These are phyloP conservation scores for Dactylonectria estremocensis DNA, from an alignment of 2,329 filamentous ascomycete genomes.

Conservation along the genomic window DNA sequence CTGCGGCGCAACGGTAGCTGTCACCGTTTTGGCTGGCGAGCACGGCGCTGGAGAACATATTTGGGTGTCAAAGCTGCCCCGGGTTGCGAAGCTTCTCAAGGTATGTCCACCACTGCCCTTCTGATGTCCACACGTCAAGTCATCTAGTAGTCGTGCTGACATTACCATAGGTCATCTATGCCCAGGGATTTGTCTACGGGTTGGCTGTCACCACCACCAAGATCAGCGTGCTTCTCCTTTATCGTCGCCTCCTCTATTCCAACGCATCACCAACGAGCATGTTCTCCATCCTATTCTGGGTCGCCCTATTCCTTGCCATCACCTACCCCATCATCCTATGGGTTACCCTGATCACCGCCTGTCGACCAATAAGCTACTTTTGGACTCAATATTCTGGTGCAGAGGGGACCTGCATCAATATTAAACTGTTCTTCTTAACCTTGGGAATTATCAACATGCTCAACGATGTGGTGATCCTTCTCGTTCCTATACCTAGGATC, in stretches of 20 bases:
- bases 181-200: conserved; percentile 25
- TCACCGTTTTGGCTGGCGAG: conserved; percentile 14
- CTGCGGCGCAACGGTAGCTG: conserved; percentile 15
- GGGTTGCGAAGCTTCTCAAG: conserved; percentile 26
- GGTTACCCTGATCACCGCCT: conserved; percentile 26
- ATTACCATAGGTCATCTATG: conserved; percentile 15
- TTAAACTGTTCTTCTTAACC: conserved; percentile 21
- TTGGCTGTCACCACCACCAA: conserved; percentile 29
- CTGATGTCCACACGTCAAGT: not conserved
- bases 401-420: conserved; percentile 29
- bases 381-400: conserved; percentile 31
- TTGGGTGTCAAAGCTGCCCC: conserved; percentile 17
- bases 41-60: conserved; percentile 30
- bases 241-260: conserved; percentile 27
- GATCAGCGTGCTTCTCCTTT: conserved; percentile 29
- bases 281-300: conserved; percentile 24
- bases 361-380: conserved; percentile 26
- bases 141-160: not conserved
- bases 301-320: conserved; percentile 9
- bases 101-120: not conserved
- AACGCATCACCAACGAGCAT: not conserved
- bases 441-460: conserved; percentile 30
- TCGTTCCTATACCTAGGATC: conserved; percentile 32
- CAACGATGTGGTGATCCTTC: conserved; percentile 31
- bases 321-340: conserved; percentile 19